A percentile compares a stretch with the other conserved stretches of the same genome.
These are phyloP conservation scores for Xylaria intraflava DNA, from an alignment of 495 filamentous ascomycete species.

Conservation along the genomic window DNA sequence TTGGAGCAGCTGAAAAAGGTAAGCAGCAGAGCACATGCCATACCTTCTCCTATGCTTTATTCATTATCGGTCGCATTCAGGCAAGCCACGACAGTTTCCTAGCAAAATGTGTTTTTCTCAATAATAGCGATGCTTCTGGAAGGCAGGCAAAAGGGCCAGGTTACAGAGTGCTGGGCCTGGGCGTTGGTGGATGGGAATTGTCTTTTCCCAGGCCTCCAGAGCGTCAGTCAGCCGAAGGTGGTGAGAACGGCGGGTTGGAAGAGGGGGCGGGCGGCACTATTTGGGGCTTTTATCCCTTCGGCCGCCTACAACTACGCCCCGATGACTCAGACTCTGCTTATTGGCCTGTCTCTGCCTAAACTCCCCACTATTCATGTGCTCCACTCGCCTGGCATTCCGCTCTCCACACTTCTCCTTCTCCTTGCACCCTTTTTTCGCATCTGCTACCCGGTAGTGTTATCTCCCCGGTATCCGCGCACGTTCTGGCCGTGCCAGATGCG, in stretches of 20 bases:
- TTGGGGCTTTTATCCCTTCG: constrained; percentile 49
- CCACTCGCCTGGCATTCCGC: background rate
- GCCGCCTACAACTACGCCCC: constrained; percentile 13
- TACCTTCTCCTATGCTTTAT: constrained; percentile 23
- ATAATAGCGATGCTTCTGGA: background rate
- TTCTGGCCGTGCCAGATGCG: background rate
- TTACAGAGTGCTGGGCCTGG: constrained; percentile 2
- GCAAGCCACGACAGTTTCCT: background rate
- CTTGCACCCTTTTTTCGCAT: constrained; percentile 2
- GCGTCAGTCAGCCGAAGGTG: constrained; percentile 23
- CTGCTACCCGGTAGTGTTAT: background rate
- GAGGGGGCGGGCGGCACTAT: constrained; percentile 50
- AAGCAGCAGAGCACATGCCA: constrained; percentile 31
- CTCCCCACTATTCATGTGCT: constrained; percentile 24
- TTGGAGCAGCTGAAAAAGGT: constrained; percentile 81
- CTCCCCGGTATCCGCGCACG: background rate
- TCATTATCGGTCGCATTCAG: background rate
- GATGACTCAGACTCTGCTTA: constrained; percentile 25
- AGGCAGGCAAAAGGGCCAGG: background rate
- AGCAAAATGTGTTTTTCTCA: background rate
- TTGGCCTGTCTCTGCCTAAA: constrained; percentile 12
- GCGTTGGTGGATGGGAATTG: background rate
- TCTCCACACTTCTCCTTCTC: background rate
- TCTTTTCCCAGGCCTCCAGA: background rate
- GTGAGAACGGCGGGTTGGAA: constrained; percentile 37